Base-by-base conservation (phyloP, 2,329 filamentous ascomycete species). In the Xylaria sp. region DNA sequence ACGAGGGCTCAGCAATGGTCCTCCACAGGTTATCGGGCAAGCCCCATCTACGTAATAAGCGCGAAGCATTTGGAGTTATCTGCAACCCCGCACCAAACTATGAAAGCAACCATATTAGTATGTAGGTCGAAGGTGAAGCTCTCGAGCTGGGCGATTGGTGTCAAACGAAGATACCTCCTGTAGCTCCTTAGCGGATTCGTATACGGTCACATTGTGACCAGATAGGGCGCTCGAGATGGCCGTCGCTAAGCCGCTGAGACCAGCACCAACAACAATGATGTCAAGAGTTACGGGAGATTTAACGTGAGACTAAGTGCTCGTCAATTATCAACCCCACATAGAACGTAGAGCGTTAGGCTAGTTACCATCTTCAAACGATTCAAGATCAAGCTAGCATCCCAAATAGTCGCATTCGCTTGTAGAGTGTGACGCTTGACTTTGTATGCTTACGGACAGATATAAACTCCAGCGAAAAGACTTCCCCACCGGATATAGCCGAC, bases 51-150 rank as follows among this genome's bases (percentile, higher is more conserved):
- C 83, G 81, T 4, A 90, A 78, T 6, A 88, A 79, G 9, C 82
- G 80, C 2, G 85, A 83, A 0, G 82, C 80, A 63, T 85, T 85
- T 5, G 86, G 84, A 0, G 84, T 86, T 4, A 87, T 78, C 69
- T 87, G 85, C n/a, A 87, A 79, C 1, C 86, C 85, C 15, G 84
- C 85, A 7, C 85, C 85, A 28, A 86, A 80, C 80, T 86, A 69
- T 42, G 57, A 58, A 15, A 57, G 26, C 42, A 40, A 40, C 61
- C 13, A 63, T 33, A 31, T 61, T n/a, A 63, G 40, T 23, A 33
- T 9, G 13, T 17, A 26, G 2, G 2, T 9, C 9, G 38, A 6
- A 11, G 31, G 10, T n/a, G 7, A 20, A 15, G 13, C 20, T 42
- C 54, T 10, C n/a, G n/a, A 5, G 7, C 9, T 20, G 10, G 20